phyloP scores from a whole-genome alignment of 768 basidiomycete genomes.

The Termitomyces sp. region DNA sequence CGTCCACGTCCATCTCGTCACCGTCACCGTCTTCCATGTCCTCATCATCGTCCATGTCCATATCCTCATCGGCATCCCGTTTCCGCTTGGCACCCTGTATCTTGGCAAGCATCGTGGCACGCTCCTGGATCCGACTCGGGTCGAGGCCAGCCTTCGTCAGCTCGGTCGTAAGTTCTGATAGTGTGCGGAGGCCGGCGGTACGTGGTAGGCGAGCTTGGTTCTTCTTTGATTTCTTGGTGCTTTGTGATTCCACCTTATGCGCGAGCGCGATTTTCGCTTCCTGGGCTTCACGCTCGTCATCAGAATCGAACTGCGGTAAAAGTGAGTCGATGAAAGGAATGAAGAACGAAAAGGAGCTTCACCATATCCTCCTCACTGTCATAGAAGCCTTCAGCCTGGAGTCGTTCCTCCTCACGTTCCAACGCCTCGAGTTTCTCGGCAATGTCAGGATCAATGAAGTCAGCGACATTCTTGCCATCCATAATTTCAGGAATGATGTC shows the following conservation, averaged over 20 bases:
- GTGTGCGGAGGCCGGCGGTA: constrained; percentile 69
- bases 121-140: constrained; percentile 82
- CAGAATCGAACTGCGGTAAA: constrained; percentile 57
- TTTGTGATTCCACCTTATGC: constrained; percentile 71
- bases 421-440: constrained; percentile 95
- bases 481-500: constrained; percentile 98
- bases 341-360: constrained; percentile 21
- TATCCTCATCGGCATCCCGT: constrained; percentile 52
- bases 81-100: constrained; percentile 69
- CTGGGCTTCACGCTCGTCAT: constrained; percentile 79
- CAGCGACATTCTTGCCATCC: constrained; percentile 98
- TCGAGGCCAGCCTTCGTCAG: constrained; percentile 89
- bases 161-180: constrained; percentile 73
- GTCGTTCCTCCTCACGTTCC: constrained; percentile 92
- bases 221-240: constrained; percentile 83
- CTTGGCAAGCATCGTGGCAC: constrained; percentile 84
- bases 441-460: constrained; percentile 98
- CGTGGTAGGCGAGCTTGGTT: constrained; percentile 79
- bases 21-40: constrained; percentile 42
- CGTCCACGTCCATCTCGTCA: constrained; percentile 48
- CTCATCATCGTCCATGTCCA: constrained; percentile 57
- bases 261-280: constrained; percentile 57
- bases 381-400: constrained; percentile 96
- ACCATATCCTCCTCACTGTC: constrained; percentile 87
- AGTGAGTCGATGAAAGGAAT: neutral